Percentiles rank a stretch among this genome's conserved stretches.
These are phyloP conservation scores for Linum usitatissimum DNA, from an alignment of 345 rosid genomes.

Conservation along the genomic window DNA sequence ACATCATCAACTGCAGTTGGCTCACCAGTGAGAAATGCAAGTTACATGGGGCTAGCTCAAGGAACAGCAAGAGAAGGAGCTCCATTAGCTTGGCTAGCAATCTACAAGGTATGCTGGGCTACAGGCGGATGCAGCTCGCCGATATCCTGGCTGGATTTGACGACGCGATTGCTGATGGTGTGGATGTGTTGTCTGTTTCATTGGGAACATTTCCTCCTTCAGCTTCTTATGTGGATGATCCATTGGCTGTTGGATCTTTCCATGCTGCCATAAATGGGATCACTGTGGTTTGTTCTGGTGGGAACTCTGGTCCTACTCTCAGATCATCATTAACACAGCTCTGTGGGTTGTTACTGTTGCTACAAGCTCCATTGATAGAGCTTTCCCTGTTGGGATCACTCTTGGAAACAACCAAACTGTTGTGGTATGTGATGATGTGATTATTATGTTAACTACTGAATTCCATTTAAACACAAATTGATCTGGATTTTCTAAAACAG, in stretches of 20 bases:
- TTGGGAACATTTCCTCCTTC: conserved; percentile 13
- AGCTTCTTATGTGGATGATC: conserved; percentile 10
- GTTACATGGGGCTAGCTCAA: conserved; percentile 12
- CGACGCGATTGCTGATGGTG: conserved; percentile 14
- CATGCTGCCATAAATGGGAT: conserved; percentile 13
- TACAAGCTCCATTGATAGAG: conserved; percentile 13
- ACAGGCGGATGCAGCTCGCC: conserved; percentile 14
- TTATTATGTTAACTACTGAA: no score
- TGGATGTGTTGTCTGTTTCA: conserved; percentile 14
- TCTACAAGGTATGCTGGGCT: conserved; percentile 19
- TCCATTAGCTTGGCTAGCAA: conserved; percentile 15
- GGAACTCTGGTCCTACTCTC: conserved; percentile 15
- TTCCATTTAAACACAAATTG: background rate
- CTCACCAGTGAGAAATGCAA: conserved; percentile 9
- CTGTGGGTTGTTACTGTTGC: conserved; percentile 15
- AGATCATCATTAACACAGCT: conserved; percentile 17
- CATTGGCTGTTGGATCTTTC: conserved; percentile 14
- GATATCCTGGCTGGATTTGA: conserved; percentile 17
- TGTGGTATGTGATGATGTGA: conserved; percentile 13
- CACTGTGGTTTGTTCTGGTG: conserved; percentile 15
- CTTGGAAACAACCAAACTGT: conserved; percentile 20
- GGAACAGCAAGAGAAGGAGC: conserved; percentile 17
- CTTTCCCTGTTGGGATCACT: conserved; percentile 13
- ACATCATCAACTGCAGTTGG: conserved; percentile 14
- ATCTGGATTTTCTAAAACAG: conserved; percentile 20